Evolutionary conservation across 495 filamentous ascomycete species (phyloP), one percentile per base, ranked within the genome.

Genomic region (Hypoxylon crocopeplum): DNA sequence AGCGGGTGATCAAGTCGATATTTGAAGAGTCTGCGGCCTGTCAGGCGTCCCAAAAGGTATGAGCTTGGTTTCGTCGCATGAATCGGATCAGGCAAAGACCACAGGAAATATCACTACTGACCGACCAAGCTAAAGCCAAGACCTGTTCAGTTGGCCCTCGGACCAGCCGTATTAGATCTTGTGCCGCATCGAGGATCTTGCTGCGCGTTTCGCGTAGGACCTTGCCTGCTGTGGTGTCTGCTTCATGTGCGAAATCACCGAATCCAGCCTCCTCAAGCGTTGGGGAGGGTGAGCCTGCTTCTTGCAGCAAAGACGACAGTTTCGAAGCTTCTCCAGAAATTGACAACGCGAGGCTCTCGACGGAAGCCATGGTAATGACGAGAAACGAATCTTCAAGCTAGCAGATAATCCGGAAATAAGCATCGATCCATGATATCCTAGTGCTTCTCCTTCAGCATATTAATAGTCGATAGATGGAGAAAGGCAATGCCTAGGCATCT

Each of bases 71-170:
- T n/a, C n/a, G n/a, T n/a, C n/a, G n/a, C n/a, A n/a, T n/a, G n/a
- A n/a, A n/a, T n/a, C n/a, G n/a, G n/a, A n/a, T n/a, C n/a, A n/a
- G n/a, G n/a, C n/a, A n/a, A n/a, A n/a, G n/a, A n/a, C n/a, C n/a
- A n/a, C n/a, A n/a, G n/a, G n/a, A n/a, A n/a, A n/a, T n/a, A n/a
- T n/a, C n/a, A 22, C 2, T 40, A 62, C 59, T 62, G 13, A 62
- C 59, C 39, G 52, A 42, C 52, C 45, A 62, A 40, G 59, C 44
- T 32, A 57, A 46, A 25, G 38, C 36, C 25, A 62, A 20, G 36
- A 62, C 15, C 13, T 62, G 59, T 30, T 62, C 59, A 3, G 39
- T 62, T 16, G 59, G 59, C 1, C 59, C 59, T 11, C 39, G 36
- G 21, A 62, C 49, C 21, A 62, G 39, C 22, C 48, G 59, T 33